Evolutionary conservation across 306 rosid genomes (phyloP).

Genomic region (Cucumis melo): DNA sequence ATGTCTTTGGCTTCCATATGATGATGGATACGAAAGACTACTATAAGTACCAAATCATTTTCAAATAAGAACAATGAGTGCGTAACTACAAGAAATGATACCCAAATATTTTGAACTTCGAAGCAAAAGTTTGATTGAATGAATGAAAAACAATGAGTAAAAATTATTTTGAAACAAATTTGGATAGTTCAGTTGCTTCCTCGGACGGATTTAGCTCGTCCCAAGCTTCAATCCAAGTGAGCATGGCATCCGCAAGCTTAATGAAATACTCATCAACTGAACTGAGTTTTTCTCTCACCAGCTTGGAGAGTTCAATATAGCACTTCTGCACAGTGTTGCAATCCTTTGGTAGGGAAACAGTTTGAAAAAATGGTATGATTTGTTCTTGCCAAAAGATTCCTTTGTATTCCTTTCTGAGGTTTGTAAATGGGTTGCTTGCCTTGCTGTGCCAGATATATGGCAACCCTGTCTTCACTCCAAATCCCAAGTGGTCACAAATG

Average conservation of each 20-base stretch:
- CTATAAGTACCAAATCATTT: not conserved
- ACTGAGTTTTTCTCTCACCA: conserved; percentile 64
- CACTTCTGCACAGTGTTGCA: conserved; percentile 60
- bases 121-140: conserved; percentile 16
- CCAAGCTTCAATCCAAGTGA: conserved; percentile 86
- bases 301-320: conserved; percentile 69
- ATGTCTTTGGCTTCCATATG: no score
- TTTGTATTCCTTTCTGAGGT: conserved; percentile 75
- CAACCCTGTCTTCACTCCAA: conserved; percentile 76
- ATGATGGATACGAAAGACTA: no score
- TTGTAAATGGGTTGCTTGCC: conserved; percentile 77
- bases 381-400: conserved; percentile 88
- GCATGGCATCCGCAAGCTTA: conserved; percentile 73
- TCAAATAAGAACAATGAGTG: not conserved
- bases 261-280: conserved; percentile 56
- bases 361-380: conserved; percentile 67
- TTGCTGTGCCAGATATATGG: conserved; percentile 92
- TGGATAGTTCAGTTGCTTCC: conserved; percentile 17
- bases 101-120: not conserved
- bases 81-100: not conserved
- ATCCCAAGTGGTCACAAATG: conserved; percentile 64
- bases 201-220: conserved; percentile 47
- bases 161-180: not conserved
- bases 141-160: not conserved
- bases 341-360: conserved; percentile 50